Base-by-base conservation (phyloP, 176 grass and related monocot genomes). In the Eragrostis curvula region DNA sequence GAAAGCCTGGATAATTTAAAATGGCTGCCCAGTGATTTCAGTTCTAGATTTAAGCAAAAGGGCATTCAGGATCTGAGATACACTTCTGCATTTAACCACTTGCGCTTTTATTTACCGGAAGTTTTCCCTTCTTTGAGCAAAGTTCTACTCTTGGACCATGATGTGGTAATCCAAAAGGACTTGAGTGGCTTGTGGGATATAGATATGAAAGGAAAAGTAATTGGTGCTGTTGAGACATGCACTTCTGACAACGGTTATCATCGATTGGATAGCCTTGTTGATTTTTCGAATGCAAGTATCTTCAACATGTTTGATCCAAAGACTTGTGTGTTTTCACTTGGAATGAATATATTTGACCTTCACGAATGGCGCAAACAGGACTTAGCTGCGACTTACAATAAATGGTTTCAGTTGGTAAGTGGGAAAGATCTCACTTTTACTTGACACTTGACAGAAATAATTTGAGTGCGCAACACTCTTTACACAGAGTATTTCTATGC, bases 21-120 rank as follows among this genome's bases (percentile, higher is more conserved):
- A 85, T 74, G 83, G 68, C 46, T 93, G 9, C 88, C 90, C 36
- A 17, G 55, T 75, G 87, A 78, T 83, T 93, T 98, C 84, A 86
- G n/a, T 85, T 83, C 84, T 80, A 86, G 77, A 85, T 89, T 88
- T 81, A 91, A 86, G 80, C 64, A 91, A n/a, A 70, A 78, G 81
- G 64, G 84, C 15, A 27, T 93, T 24, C 63, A 47, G 25, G 92
- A 95, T 80, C 84, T 75, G 63, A 86, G 92, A 85, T 93, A 90
- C 74, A 89, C 92, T 71, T 98, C 88, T 80, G 64, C 86, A 21
- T 84, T 98, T 48, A 95, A 95, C 53, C 91, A 95, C 71, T 81
- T 98, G 48, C 95, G 88, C 36, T 98, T 98, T 80, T 98, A 95
- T 88, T 89, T 98, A 67, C 95, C 92, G 14, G 86, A 95, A 81